Evolutionary conservation across 176 grass and related monocot genomes (phyloP).

Genomic region (Alopecurus myosuroides): DNA sequence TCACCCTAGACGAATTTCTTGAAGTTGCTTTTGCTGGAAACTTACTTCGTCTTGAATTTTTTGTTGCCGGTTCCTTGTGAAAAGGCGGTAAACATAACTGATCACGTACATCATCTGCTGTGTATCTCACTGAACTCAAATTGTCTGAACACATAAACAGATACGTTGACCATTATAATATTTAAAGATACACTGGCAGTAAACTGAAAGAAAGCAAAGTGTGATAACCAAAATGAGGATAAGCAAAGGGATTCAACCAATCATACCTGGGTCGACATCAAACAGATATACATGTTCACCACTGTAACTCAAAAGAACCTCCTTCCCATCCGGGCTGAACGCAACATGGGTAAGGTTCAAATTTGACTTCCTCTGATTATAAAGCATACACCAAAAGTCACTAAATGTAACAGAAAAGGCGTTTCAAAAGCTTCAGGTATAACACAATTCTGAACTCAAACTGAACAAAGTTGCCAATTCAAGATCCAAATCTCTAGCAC

Average conservation of each 20-base stretch:
- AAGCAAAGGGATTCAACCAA: constrained; percentile 18
- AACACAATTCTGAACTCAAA: neutral
- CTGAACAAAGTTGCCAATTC: constrained; percentile 2
- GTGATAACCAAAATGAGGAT: neutral
- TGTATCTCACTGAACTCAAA: constrained; percentile 66
- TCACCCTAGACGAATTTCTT: constrained; percentile 55
- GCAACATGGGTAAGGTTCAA: constrained; percentile 92
- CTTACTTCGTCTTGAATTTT: constrained; percentile 14
- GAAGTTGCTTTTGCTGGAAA: constrained; percentile 34
- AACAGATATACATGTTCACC: constrained; percentile 98
- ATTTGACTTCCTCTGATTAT: constrained; percentile 69
- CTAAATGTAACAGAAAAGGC: neutral
- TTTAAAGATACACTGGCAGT: neutral
- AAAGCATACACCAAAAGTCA: constrained; percentile 22
- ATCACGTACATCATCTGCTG: constrained; percentile 50
- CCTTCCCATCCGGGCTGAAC: constrained; percentile 85
- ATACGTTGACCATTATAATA: constrained; percentile 15
- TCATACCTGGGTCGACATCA: constrained; percentile 70
- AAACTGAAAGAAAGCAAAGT: constrained; percentile 4
- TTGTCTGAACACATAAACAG: constrained; percentile 47
- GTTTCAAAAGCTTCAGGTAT: neutral
- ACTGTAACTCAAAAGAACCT: constrained; percentile 92
- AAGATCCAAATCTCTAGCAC: neutral
- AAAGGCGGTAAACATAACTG: constrained; percentile 53
- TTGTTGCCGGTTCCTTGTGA: constrained; percentile 35